These are phyloP conservation scores for Pythium phragmitis DNA, from an alignment of 352 stramenopile species.

Conservation along the genomic window DNA sequence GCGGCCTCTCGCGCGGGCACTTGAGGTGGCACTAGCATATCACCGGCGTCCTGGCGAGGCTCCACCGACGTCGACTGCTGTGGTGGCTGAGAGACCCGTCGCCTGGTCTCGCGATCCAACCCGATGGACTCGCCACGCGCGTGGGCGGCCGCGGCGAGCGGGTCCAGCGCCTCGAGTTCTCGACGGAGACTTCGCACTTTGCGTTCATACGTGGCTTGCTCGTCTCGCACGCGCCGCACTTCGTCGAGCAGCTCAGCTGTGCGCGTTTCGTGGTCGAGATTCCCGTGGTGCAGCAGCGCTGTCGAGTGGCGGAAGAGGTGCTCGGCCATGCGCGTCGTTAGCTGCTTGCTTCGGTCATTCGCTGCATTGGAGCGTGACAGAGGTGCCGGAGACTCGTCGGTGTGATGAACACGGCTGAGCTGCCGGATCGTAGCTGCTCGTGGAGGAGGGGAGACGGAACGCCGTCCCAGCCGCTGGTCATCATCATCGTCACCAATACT, in stretches of 20 bases:
- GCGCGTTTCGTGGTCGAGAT: constrained; percentile 48
- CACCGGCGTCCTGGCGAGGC: background rate
- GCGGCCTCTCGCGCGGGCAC: constrained; percentile 6
- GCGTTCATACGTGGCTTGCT: constrained; percentile 43
- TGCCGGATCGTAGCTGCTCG: too few relatives aligned
- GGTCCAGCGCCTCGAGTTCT: constrained; percentile 10
- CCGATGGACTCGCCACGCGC: constrained; percentile 6
- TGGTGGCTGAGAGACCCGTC: background rate
- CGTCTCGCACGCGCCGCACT: constrained; percentile 26
- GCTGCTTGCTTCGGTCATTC: background rate
- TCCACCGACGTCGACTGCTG: background rate
- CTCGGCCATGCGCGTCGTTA: constrained; percentile 27
- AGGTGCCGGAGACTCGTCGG: background rate
- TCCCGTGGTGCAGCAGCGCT: constrained; percentile 34
- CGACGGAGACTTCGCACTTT: constrained; percentile 33
- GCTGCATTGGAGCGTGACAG: background rate
- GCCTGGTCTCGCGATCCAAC: background rate
- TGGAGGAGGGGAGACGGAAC: background rate
- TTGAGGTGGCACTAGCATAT: constrained; percentile 8
- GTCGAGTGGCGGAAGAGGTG: constrained; percentile 50
- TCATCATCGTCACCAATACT: background rate
- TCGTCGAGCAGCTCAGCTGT: constrained; percentile 44
- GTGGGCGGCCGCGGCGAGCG: constrained; percentile 10
- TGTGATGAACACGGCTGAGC: too few relatives aligned
- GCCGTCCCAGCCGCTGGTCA: background rate